Evolutionary conservation across 768 basidiomycete genomes (phyloP), one percentile per base, ranked within the genome.

Genomic region (Phlegmacium glaucopus): DNA sequence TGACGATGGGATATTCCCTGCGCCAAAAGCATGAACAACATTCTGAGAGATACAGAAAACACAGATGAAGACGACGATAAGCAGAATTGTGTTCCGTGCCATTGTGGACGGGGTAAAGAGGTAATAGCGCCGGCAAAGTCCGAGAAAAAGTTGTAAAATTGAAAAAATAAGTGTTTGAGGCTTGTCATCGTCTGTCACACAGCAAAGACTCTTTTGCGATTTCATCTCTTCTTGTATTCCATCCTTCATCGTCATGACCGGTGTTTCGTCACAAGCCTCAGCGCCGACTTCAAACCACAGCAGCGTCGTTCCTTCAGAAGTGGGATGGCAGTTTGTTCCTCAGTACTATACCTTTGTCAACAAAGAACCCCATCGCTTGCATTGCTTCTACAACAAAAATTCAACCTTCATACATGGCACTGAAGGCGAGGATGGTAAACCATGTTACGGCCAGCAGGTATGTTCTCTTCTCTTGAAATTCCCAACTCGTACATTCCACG

Each of bases 281-380:
- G 22, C 22, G 22, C 22, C 22, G n/a, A n/a, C n/a, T n/a, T n/a
- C 70, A 58, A 79, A 80, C 63, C 76, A 74, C 68, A 18, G 51
- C 55, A 79, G 76, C 63, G 84, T 90, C 75, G 74, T 86, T 75
- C 89, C 89, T 69, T 91, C 86, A 59, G 92, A 96, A 75, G 94
- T 97, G 64, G 94, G 94, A 72, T 97, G 94, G 93, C 94, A 97
- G 72, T 97, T 97, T 74, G 94, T 96, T 58, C 92, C 93, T 41
- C 94, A 99, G 72, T 98, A 98, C 75, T 99, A 99, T 75, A 95
- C 90, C 60, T 95, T 90, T 77, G 88, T 99, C 68, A 96, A 98
- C 82, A 94, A 96, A 74, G 85, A 94, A 53, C 95, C 95, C 61
- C 77, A 89, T 71, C 89, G 93, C 69, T 82, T 98, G 59, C 96